Percentiles rank a stretch among this genome's conserved stretches.
Conservation (phyloP, 768 basidiomycete genomes). For the Podaxis sp. region DNA sequence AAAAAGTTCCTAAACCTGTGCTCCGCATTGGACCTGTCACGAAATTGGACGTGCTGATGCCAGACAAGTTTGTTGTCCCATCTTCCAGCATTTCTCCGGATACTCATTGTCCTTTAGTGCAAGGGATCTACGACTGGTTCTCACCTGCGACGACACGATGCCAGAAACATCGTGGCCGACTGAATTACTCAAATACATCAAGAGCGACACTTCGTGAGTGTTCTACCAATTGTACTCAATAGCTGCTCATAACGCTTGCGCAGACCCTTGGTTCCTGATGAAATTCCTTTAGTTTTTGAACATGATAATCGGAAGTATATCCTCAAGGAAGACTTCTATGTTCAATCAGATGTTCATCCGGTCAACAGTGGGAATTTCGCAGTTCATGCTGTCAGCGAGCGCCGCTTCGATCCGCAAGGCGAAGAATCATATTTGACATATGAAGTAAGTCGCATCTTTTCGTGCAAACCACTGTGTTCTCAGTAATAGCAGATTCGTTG, state of each 20-base stretch:
- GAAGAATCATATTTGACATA: constrained; percentile 16
- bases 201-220: background rate
- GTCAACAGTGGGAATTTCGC: background rate
- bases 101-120: background rate
- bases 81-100: background rate
- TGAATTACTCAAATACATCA: constrained; percentile 9
- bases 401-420: constrained; percentile 14
- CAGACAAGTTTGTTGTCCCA: constrained; percentile 14
- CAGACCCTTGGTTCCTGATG: background rate
- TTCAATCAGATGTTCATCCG: constrained; percentile 2
- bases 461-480: background rate
- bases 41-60: constrained; percentile 14
- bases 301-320: constrained; percentile 1
- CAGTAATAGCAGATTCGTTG: constrained; percentile 13
- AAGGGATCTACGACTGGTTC: constrained; percentile 13
- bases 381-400: constrained; percentile 14
- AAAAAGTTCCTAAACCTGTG: background rate
- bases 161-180: constrained; percentile 15
- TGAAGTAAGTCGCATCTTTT: constrained; percentile 13
- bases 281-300: constrained; percentile 4
- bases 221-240: background rate
- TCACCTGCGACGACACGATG: background rate
- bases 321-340: constrained; percentile 12
- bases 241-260: background rate
- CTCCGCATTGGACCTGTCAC: background rate